A percentile compares a stretch with the other conserved stretches of the same genome.
phyloP scores from a whole-genome alignment of 179 eudicot species.

The Spergularia azorica region DNA sequence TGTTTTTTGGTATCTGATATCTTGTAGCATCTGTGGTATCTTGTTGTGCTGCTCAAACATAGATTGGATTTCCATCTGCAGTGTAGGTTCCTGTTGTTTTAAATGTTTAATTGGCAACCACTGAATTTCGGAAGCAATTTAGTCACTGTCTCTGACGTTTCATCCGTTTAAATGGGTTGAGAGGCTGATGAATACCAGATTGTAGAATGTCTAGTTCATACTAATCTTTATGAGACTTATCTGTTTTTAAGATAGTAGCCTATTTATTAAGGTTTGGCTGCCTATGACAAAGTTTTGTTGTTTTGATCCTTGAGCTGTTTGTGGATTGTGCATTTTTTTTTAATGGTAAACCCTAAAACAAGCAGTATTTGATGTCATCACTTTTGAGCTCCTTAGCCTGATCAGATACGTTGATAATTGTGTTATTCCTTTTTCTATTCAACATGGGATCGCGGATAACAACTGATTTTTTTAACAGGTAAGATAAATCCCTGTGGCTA shows the following conservation, averaged over 20 bases:
- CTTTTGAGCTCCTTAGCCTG: slow-evolving; percentile 38
- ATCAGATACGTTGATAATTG: slow-evolving; percentile 63
- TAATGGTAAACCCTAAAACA: not conserved
- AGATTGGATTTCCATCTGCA: no score
- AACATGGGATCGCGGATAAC: slow-evolving; percentile 53
- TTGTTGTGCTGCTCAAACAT: no score
- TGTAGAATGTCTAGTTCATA: no score
- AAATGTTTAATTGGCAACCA: no score
- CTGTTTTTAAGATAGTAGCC: no score
- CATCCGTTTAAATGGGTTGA: not conserved
- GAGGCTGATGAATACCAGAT: no score
- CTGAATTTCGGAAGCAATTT: no score
- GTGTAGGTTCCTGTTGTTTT: no score
- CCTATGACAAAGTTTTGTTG: not conserved
- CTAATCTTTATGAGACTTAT: no score
- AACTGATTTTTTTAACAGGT: slow-evolving; percentile 61
- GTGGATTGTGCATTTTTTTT: no score
- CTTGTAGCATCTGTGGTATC: no score
- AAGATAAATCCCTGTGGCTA: slow-evolving; percentile 2
- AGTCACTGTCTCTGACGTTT: not conserved
- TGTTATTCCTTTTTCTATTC: slow-evolving; percentile 75
- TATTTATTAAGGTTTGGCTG: not conserved
- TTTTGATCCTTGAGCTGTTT: not conserved
- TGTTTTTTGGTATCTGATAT: no score
- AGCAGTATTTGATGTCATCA: not conserved